Base-by-base conservation (phyloP, 495 filamentous ascomycete genomes). In the Annulohypoxylon nitens region DNA sequence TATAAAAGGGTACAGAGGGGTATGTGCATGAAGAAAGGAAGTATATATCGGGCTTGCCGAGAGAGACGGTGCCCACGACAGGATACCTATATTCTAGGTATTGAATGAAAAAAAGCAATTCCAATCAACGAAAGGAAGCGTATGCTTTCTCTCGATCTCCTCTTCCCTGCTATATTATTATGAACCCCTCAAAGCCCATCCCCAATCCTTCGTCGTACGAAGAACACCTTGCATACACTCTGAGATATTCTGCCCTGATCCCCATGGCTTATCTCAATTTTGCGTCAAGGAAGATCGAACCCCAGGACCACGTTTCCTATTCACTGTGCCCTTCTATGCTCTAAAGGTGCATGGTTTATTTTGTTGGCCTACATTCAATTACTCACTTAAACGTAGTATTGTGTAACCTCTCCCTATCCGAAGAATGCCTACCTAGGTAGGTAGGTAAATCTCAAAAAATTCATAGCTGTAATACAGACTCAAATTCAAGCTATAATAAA, bases 231-330 rank as follows among this genome's bases (percentile, higher is more conserved):
- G 75, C 76, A 78, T 70, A 78, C 76, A 78, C 76, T 78, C 76
- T 78, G 76, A 78, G 71, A 77, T 75, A 73, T 64, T 37, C 26
- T n/a, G 68, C 76, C 76, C 54, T 70, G 58, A 67, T 75, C 57
- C 12, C 69, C 69, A 71, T 75, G 76, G 75, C 69, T 62, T 78
- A 71, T 78, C 70, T 78, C 76, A 75, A 78, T 78, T 78, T 78
- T 76, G 37, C 73, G 76, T 78, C 76, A 78, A 78, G 76, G 76
- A 73, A 78, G 54, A 78, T 77, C 23, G 41, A 78, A 66, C 54
- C 14, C 60, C 23, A 51, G 11, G 67, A 67, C 72, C 67, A 67
- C 63, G 55, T 75, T 37, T 67, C 67, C 39, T 75, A 75, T 75
- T 75, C 63, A 16, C 63, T 63, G 63, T 75, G 67, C 58, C 72